Base-by-base conservation (phyloP, 2,329 filamentous ascomycete species). In the Cladosporium velox region DNA sequence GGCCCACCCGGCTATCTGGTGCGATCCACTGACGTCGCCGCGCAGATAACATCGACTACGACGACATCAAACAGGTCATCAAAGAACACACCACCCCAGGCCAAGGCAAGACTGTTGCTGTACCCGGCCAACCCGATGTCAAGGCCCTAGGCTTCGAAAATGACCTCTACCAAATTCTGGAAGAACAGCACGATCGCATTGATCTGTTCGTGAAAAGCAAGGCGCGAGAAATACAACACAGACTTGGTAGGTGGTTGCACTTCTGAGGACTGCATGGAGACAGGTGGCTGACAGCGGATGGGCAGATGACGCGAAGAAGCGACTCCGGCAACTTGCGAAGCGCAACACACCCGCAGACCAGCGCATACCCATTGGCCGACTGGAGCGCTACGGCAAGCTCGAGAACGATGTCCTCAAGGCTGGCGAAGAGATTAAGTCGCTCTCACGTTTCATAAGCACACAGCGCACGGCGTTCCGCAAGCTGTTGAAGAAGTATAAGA, bases 11-110 rank as follows among this genome's bases (percentile, higher is more conserved):
- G 32, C 61, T 35, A 44, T 66, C 68, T 63, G 66, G 65, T 47
- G 59, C 34, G 58, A 15, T 61, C 51, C 51, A 44, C 57, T 66
- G 49, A 63, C 58, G 18, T 63, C 49, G 35, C 14, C 35, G 49
- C 51, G 38, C 76, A 92, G 90, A 93, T 77, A 95, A 96, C 78
- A 88, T 96, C 78, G 92, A 95, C 78, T 96, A 96, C 83, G 92
- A 94, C 77, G 90, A 91, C 59, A 85, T 96, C 69, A 96, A 96
- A 79, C 86, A 91, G 77, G 85, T 91, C 73, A 94, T 96, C 82
- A 95, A 94, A 77, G 86, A 86, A 67, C 87, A 92, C 75, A 96
- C 92, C 1, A 90, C 88, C 14, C 86, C 85, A 54, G 87, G 89
- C 77, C 87, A 90, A 72, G 89, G 88, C 32, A 84, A 83, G 71